Conservation (phyloP, 495 filamentous ascomycete species). For the Cetradonia linearis region DNA sequence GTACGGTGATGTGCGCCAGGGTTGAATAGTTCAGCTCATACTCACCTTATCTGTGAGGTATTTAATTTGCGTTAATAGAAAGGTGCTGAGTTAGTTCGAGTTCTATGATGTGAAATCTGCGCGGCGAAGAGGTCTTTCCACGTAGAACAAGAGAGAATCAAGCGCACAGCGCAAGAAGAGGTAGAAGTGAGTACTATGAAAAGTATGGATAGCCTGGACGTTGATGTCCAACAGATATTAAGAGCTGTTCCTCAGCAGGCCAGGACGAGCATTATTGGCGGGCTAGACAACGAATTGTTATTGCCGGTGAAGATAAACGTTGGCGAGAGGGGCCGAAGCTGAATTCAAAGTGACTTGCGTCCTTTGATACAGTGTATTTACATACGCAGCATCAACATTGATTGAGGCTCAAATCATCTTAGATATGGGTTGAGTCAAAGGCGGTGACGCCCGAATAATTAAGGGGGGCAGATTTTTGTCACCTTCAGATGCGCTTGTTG, state of each 20-base stretch:
- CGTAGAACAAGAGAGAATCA: background rate
- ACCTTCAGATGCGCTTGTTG: too few relatives aligned
- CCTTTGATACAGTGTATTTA: too few relatives aligned
- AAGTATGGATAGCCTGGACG: conserved; percentile 3
- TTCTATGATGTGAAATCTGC: conserved; percentile 9
- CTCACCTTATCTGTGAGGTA: conserved; percentile 15
- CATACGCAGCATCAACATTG: too few relatives aligned
- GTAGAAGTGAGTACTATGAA: conserved; percentile 6
- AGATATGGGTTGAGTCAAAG: too few relatives aligned
- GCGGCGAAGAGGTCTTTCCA: conserved; percentile 7
- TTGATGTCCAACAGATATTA: conserved; percentile 13
- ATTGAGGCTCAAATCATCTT: too few relatives aligned
- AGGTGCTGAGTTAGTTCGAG: conserved; percentile 6
- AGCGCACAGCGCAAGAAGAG: conserved; percentile 10
- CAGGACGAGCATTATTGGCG: conserved; percentile 18
- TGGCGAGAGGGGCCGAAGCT: conserved; percentile 10
- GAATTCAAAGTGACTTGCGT: background rate
- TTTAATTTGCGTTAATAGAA: conserved; percentile 7
- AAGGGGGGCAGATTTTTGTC: background rate
- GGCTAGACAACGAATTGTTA: conserved; percentile 8
- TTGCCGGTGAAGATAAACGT: too few relatives aligned
- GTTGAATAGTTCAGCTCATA: conserved; percentile 11
- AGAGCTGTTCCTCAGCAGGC: conserved; percentile 14
- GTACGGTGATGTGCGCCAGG: too few relatives aligned
- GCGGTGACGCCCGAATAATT: background rate